A percentile compares a stretch with the other conserved stretches of the same genome.
These are phyloP conservation scores for Rhizophagus prolifer DNA, from an alignment of 192 early-diverging fungal genomes.

Conservation along the genomic window DNA sequence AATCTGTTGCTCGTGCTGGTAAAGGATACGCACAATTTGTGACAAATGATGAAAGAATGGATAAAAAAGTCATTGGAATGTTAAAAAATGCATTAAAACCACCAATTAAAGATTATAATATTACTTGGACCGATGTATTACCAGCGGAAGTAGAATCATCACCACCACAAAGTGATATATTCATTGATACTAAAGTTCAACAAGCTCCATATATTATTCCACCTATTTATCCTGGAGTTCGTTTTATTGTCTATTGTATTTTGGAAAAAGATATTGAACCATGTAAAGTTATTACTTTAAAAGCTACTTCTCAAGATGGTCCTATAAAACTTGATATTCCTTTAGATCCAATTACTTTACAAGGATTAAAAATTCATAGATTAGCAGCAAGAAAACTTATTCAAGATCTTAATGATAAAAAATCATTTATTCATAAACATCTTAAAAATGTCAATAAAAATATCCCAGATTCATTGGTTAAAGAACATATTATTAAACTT, in stretches of 20 bases:
- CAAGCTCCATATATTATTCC: slow-evolving; percentile 28
- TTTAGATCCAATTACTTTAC: slow-evolving; percentile 7
- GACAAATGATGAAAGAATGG: slow-evolving; percentile 45
- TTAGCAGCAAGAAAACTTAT: slow-evolving; percentile 24
- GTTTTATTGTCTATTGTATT: slow-evolving; percentile 17
- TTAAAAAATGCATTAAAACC: slow-evolving; percentile 48
- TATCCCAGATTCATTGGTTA: neutral
- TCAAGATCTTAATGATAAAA: slow-evolving; percentile 17
- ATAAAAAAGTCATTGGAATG: slow-evolving; percentile 54
- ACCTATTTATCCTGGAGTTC: slow-evolving; percentile 6
- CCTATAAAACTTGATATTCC: neutral
- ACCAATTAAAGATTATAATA: slow-evolving; percentile 45
- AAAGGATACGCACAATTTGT: slow-evolving; percentile 51
- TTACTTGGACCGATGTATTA: slow-evolving; percentile 21
- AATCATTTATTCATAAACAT: slow-evolving; percentile 25
- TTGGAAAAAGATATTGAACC: slow-evolving; percentile 8
- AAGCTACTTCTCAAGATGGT: slow-evolving; percentile 12
- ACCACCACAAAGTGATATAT: neutral
- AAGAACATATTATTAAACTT: neutral
- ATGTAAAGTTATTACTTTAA: neutral
- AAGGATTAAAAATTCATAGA: slow-evolving; percentile 22
- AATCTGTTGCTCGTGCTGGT: slow-evolving; percentile 49
- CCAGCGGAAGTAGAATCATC: neutral
- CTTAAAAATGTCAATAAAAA: neutral
- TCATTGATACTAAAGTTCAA: neutral